These are phyloP conservation scores for Arthrinium phaeospermum DNA, from an alignment of 2,329 filamentous ascomycete species.

Conservation along the genomic window DNA sequence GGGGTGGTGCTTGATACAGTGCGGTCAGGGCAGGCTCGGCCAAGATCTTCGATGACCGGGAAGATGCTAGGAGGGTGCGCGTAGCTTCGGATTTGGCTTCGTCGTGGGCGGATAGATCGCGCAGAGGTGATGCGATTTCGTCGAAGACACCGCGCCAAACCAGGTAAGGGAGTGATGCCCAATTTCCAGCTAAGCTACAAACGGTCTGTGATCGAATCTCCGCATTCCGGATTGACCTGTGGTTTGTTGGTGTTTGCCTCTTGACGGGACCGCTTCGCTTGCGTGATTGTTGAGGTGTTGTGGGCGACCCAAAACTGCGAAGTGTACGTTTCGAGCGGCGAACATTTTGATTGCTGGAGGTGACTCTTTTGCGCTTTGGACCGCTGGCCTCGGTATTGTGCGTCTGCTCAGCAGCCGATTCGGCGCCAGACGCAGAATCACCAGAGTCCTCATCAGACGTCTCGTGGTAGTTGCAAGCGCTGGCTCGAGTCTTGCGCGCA, in stretches of 20 bases:
- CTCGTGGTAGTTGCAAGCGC: constrained; percentile 31
- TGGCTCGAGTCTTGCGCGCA: constrained; percentile 33
- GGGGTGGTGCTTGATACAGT: constrained; percentile 72
- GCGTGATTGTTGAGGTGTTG: not conserved
- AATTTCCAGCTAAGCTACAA: constrained; percentile 21
- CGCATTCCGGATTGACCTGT: not conserved
- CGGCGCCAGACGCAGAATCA: not conserved
- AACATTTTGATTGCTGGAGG: not conserved
- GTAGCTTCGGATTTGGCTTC: constrained; percentile 48
- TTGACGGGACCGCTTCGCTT: not conserved
- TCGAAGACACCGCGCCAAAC: constrained; percentile 57
- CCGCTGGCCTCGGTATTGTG: not conserved
- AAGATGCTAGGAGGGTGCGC: constrained; percentile 61
- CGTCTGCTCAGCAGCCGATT: not conserved
- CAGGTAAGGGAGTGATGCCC: constrained; percentile 22
- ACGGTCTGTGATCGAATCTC: not conserved
- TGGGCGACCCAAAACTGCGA: not conserved
- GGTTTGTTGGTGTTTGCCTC: not conserved
- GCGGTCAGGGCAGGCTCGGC: constrained; percentile 75
- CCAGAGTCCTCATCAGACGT: constrained; percentile 8
- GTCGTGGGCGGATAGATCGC: constrained; percentile 47
- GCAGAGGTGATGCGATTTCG: constrained; percentile 66
- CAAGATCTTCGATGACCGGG: constrained; percentile 68
- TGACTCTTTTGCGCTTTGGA: constrained; percentile 20
- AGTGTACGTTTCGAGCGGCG: constrained; percentile 19